phyloP scores from a whole-genome alignment of 2,329 filamentous ascomycete genomes.

The Sordariomycetes sp. region DNA sequence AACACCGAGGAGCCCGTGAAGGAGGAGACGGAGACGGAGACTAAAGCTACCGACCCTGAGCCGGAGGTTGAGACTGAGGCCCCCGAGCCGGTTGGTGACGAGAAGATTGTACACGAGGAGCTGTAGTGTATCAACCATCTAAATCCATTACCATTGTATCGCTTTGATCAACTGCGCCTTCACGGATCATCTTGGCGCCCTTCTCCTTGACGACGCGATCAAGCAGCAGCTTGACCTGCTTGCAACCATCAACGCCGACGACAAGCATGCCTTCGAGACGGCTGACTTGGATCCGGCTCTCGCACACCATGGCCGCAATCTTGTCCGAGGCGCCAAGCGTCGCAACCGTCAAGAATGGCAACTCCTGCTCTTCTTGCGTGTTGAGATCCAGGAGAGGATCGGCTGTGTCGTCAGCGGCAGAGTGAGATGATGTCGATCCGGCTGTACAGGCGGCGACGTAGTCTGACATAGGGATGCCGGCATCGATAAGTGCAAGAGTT shows the following conservation, averaged over 20 bases:
- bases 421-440: constrained; percentile 63
- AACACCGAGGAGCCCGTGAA: constrained; percentile 14
- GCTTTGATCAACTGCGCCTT: constrained; percentile 40
- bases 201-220: constrained; percentile 70
- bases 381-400: constrained; percentile 79
- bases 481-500: constrained; percentile 86
- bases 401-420: constrained; percentile 55
- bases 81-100: constrained; percentile 12
- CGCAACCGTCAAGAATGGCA: constrained; percentile 81
- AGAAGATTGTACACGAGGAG: constrained; percentile 9
- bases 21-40: constrained; percentile 11
- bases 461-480: constrained; percentile 89
- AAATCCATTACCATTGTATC: constrained; percentile 41
- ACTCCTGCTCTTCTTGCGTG: constrained; percentile 70
- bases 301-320: constrained; percentile 73
- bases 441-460: constrained; percentile 85
- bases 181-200: constrained; percentile 54
- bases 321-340: constrained; percentile 67
- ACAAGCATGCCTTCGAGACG: constrained; percentile 88
- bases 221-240: constrained; percentile 71
- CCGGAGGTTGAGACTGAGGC: constrained; percentile 16
- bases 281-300: constrained; percentile 75
- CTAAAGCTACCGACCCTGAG: constrained; percentile 14
- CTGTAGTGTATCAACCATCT: constrained; percentile 24
- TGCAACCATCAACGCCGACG: constrained; percentile 86